Percentiles rank a stretch among this genome's conserved stretches.
phyloP scores from a whole-genome alignment of 2,329 filamentous ascomycete genomes.

The Alternaria alternata region DNA sequence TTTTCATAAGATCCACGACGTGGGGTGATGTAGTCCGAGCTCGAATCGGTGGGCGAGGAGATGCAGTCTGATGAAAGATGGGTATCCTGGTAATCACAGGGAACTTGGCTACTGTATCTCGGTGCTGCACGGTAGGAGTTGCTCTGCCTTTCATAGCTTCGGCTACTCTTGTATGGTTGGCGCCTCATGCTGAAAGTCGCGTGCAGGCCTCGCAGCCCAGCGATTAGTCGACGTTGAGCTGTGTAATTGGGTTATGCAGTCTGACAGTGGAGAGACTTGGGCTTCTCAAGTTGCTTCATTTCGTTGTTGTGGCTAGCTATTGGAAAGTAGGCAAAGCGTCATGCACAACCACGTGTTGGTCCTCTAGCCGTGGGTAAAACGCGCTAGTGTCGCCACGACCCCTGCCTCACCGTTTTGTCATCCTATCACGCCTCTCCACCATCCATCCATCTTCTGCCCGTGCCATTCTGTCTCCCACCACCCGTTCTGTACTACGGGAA shows the following conservation, averaged over 20 bases:
- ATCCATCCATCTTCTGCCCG: background rate
- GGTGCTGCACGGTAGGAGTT: background rate
- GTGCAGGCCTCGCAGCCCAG: background rate
- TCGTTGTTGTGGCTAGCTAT: slow-evolving; percentile 7
- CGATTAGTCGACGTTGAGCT: slow-evolving; percentile 3
- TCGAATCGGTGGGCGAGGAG: slow-evolving; percentile 4
- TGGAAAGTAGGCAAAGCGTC: slow-evolving; percentile 1
- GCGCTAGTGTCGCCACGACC: slow-evolving; percentile 1
- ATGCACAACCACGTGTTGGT: slow-evolving; percentile 21
- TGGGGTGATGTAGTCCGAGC: slow-evolving; percentile 14
- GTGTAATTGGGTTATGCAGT: slow-evolving; percentile 6
- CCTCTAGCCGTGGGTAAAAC: slow-evolving; percentile 12
- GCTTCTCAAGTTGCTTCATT: slow-evolving; percentile 4
- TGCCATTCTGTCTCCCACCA: background rate
- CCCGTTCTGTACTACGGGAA: background rate
- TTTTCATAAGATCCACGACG: background rate
- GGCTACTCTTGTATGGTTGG: slow-evolving; percentile 3
- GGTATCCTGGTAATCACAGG: slow-evolving; percentile 3
- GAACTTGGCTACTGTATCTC: background rate
- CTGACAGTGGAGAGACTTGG: slow-evolving; percentile 1
- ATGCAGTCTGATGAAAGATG: slow-evolving; percentile 14
- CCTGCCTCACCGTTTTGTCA: background rate
- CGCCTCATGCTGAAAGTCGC: slow-evolving; percentile 8
- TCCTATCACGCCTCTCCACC: background rate
- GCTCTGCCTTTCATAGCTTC: slow-evolving; percentile 6